These are phyloP conservation scores for Dalbergia cochinchinensis DNA, from an alignment of 306 rosid genomes.

Conservation along the genomic window DNA sequence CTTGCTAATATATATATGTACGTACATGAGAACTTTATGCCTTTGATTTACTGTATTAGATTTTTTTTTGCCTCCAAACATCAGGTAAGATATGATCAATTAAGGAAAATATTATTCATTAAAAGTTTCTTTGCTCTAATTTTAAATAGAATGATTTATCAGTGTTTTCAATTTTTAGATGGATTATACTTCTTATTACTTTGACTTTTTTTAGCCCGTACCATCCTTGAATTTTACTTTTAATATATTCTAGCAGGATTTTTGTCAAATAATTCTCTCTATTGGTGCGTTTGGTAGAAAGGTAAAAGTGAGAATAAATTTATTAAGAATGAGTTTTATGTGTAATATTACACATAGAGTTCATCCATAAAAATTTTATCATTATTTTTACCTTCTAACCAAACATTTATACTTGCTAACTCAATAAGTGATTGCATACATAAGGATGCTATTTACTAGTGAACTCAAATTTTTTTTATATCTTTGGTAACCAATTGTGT, in stretches of 20 bases:
- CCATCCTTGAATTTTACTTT: no score
- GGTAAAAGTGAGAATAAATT: no score
- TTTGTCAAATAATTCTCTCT: not conserved
- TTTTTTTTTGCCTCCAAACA: not conserved
- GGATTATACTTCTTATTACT: no score
- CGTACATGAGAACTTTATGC: not conserved
- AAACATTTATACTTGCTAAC: no score
- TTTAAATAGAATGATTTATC: not conserved
- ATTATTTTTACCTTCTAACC: no score
- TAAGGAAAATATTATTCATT: not conserved
- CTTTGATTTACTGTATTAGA: not conserved
- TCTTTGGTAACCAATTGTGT: not conserved
- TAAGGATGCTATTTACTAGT: constrained; percentile 18
- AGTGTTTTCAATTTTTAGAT: not conserved
- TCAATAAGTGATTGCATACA: constrained; percentile 1
- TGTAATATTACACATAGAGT: no score
- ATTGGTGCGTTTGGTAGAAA: no score
- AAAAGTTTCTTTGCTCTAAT: no score
- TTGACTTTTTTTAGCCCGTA: no score
- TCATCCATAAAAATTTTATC: no score
- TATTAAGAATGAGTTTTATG: no score
- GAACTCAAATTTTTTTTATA: not conserved
- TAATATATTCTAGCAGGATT: not conserved
- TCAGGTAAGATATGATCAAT: not conserved
- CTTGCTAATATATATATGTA: constrained; percentile 1